phyloP scores from a whole-genome alignment of 176 grass and related monocot species.

The Tillandsia leiboldiana region DNA sequence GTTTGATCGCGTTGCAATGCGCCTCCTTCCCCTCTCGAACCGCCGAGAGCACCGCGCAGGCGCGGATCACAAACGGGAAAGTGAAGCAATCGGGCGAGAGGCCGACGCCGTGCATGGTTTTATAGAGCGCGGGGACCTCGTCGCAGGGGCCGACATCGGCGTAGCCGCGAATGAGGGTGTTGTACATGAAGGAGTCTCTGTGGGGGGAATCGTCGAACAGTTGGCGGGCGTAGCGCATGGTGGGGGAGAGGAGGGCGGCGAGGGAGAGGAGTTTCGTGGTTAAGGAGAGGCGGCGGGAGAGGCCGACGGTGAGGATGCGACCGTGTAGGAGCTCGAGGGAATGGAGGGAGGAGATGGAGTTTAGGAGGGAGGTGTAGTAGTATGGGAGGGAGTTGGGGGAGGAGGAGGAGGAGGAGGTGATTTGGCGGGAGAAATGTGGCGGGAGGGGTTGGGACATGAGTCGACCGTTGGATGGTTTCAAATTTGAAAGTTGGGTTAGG shows the following conservation, averaged over 20 bases:
- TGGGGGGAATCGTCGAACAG: slow-evolving; percentile 51
- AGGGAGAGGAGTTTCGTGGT: slow-evolving; percentile 45
- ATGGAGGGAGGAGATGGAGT: slow-evolving; percentile 25
- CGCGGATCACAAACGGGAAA: slow-evolving; percentile 63
- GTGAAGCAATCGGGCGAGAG: slow-evolving; percentile 58
- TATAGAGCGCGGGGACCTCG: slow-evolving; percentile 46
- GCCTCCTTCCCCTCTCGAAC: slow-evolving; percentile 36
- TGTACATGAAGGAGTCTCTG: slow-evolving; percentile 65
- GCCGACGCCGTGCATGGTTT: slow-evolving; percentile 42
- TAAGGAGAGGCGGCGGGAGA: slow-evolving; percentile 38
- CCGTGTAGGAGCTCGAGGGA: slow-evolving; percentile 48
- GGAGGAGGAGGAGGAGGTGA: background rate
- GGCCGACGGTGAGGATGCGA: slow-evolving; percentile 36
- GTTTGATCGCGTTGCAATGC: slow-evolving; percentile 52
- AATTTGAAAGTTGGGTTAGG: too few relatives aligned
- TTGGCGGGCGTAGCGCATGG: slow-evolving; percentile 44
- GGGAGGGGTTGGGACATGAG: background rate
- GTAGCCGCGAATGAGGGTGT: slow-evolving; percentile 64
- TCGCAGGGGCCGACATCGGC: slow-evolving; percentile 23
- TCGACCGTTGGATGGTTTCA: background rate
- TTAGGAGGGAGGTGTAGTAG: slow-evolving; percentile 16
- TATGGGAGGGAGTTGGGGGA: background rate
- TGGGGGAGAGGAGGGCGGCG: slow-evolving; percentile 25
- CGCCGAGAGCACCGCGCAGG: slow-evolving; percentile 33
- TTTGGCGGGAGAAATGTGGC: background rate